Conservation (phyloP, 495 filamentous ascomycete genomes). For the Staphylotrichum tortipilum region DNA sequence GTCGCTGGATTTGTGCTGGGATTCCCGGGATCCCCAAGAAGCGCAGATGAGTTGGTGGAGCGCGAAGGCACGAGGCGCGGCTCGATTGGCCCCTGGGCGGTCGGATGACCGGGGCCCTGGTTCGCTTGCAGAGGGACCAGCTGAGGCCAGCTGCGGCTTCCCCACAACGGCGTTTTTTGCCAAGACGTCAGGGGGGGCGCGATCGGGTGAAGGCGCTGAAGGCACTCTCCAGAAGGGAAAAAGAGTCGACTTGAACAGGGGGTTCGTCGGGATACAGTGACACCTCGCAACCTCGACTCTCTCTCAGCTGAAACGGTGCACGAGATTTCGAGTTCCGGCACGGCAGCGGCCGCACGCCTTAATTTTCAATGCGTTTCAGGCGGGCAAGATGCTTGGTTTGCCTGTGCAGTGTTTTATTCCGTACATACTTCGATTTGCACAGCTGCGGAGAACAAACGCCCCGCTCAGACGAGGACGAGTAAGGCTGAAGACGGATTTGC, state of each 20-base stretch:
- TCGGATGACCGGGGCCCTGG: not conserved
- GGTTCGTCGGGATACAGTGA: too few relatives aligned
- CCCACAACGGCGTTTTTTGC: too few relatives aligned
- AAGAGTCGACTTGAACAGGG: too few relatives aligned
- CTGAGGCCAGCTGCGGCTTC: not conserved
- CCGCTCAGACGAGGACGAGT: too few relatives aligned
- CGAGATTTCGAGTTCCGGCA: not conserved
- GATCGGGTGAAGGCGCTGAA: not conserved
- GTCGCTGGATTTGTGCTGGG: too few relatives aligned
- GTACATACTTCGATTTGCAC: too few relatives aligned
- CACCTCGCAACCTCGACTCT: too few relatives aligned
- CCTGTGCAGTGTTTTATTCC: too few relatives aligned
- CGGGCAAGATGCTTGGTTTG: too few relatives aligned
- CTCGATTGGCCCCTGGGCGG: constrained; percentile 6
- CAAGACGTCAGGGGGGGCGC: constrained; percentile 1
- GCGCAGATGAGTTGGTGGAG: constrained; percentile 15
- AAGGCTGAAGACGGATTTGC: too few relatives aligned
- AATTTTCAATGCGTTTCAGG: not conserved
- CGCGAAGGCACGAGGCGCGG: constrained; percentile 3
- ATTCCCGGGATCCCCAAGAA: not conserved
- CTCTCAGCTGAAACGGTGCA: not conserved
- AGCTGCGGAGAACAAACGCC: too few relatives aligned
- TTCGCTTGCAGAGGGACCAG: not conserved
- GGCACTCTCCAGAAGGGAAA: not conserved
- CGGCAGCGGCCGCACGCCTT: not conserved